Evolutionary conservation across 805 yeast genomes (phyloP).

Genomic region (Grigorovia humatica): DNA sequence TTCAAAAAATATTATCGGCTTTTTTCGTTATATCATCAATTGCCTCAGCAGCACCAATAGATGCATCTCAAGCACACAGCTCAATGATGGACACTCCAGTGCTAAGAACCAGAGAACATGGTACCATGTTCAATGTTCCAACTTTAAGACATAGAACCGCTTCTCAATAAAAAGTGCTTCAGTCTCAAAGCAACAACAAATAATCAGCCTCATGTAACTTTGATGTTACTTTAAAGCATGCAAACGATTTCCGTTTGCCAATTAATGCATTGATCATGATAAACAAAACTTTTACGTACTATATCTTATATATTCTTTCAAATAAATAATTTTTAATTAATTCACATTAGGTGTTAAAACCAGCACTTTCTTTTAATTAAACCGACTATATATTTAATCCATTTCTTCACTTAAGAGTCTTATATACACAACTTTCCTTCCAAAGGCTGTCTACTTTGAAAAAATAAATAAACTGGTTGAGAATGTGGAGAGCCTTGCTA

Average conservation of each 20-base stretch:
- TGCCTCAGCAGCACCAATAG: neutral
- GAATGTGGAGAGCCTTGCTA: no score
- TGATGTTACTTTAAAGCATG: neutral
- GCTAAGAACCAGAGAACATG: neutral
- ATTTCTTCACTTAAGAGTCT: no score
- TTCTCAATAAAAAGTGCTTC: neutral
- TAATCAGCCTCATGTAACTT: neutral
- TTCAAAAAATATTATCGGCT: neutral
- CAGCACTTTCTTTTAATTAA: no score
- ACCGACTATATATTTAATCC: no score
- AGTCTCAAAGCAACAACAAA: neutral
- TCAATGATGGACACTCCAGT: neutral
- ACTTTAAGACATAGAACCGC: neutral
- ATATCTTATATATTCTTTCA: neutral
- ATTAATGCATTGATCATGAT: neutral
- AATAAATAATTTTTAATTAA: neutral
- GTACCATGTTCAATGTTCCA: neutral
- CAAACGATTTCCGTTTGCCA: neutral
- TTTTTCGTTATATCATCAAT: neutral
- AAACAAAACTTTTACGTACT: neutral
- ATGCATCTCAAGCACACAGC: neutral
- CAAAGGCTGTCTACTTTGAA: no score
- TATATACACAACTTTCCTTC: no score
- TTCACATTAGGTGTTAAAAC: neutral
- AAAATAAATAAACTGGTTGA: no score